Conservation (phyloP, 192 early-diverging fungal genomes). For the Pilobolus umbonatus region DNA sequence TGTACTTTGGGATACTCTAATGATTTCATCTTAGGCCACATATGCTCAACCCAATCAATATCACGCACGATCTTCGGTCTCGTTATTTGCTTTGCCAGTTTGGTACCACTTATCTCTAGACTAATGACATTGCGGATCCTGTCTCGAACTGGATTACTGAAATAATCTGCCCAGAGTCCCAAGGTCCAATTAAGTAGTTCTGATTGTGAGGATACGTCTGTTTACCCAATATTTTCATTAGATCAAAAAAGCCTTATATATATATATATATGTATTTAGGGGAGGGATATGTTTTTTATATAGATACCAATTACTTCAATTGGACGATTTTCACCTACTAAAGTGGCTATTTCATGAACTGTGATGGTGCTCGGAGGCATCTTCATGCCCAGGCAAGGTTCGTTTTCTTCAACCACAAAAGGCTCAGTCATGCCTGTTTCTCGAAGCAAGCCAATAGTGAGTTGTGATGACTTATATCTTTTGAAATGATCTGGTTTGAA, state of each 20-base stretch:
- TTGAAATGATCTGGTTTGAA: constrained; percentile 67
- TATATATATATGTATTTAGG: too few relatives aligned
- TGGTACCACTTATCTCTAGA: constrained; percentile 76
- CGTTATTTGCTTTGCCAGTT: constrained; percentile 57
- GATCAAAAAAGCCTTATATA: too few relatives aligned
- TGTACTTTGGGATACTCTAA: constrained; percentile 87
- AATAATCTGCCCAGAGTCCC: constrained; percentile 82
- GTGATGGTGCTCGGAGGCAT: constrained; percentile 66
- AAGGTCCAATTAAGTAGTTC: constrained; percentile 75
- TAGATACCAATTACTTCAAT: constrained; percentile 69
- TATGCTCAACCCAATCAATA: constrained; percentile 82
- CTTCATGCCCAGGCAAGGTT: constrained; percentile 67
- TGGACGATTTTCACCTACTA: constrained; percentile 54
- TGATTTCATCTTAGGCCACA: constrained; percentile 69
- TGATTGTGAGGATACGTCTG: constrained; percentile 80
- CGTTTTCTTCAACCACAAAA: constrained; percentile 61
- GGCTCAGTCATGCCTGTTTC: constrained; percentile 65
- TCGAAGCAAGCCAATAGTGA: constrained; percentile 65
- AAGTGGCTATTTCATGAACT: constrained; percentile 53
- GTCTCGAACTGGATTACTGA: constrained; percentile 54
- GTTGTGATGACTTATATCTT: constrained; percentile 53
- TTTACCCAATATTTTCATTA: too few relatives aligned
- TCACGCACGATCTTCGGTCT: constrained; percentile 81
- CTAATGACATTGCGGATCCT: constrained; percentile 85
- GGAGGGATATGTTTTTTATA: too few relatives aligned